phyloP scores from a whole-genome alignment of 2,329 filamentous ascomycete genomes.

The Alternaria infectoria region DNA sequence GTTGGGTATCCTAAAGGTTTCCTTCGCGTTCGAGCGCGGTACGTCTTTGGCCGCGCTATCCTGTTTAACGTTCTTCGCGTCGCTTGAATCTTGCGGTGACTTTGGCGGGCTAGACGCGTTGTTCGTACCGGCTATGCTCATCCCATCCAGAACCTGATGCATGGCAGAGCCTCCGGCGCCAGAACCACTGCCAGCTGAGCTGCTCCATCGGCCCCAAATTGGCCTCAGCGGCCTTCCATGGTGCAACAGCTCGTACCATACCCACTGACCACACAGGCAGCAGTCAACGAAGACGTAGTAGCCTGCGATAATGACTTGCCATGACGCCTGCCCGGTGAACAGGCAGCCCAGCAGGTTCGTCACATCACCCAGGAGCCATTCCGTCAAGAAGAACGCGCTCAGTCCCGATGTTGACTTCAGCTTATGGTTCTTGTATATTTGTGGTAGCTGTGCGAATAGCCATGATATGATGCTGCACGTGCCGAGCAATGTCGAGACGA shows the following conservation, averaged over 20 bases:
- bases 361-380: slow-evolving; percentile 70
- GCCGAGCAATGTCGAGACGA: slow-evolving; percentile 66
- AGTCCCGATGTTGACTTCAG: slow-evolving; percentile 69
- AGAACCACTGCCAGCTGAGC: slow-evolving; percentile 21
- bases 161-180: slow-evolving; percentile 32
- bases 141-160: slow-evolving; percentile 37
- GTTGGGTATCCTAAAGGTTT: slow-evolving; percentile 47
- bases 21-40: slow-evolving; percentile 39
- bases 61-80: slow-evolving; percentile 17
- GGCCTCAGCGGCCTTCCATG: slow-evolving; percentile 55
- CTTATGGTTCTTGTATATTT: slow-evolving; percentile 72
- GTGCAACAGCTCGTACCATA: slow-evolving; percentile 68
- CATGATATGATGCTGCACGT: slow-evolving; percentile 69
- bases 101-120: slow-evolving; percentile 9
- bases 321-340: slow-evolving; percentile 68
- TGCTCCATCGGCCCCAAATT: slow-evolving; percentile 37
- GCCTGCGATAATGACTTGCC: slow-evolving; percentile 69
- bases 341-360: slow-evolving; percentile 68
- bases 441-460: slow-evolving; percentile 72
- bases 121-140: slow-evolving; percentile 18
- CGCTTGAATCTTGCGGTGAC: not conserved
- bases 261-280: slow-evolving; percentile 66
- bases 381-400: slow-evolving; percentile 68
- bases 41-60: slow-evolving; percentile 27
- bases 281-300: slow-evolving; percentile 73